Evolutionary conservation across 768 basidiomycete species (phyloP).

Genomic region (Rhizopogon rudus): DNA sequence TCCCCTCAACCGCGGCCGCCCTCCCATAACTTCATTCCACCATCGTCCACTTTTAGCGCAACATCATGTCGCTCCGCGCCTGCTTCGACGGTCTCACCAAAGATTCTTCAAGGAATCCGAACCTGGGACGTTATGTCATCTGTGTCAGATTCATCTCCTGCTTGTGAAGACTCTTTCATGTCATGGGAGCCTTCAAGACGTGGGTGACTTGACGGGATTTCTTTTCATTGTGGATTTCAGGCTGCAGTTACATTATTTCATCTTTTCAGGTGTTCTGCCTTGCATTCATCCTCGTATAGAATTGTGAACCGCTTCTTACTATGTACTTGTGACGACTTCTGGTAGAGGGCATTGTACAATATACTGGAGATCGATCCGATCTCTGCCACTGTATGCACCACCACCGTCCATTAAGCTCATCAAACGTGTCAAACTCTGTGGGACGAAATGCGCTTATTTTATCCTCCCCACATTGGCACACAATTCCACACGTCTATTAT

Average conservation of each 20-base stretch:
- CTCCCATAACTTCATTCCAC: neutral
- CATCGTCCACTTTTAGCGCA: neutral
- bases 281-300: neutral
- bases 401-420: neutral
- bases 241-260: neutral
- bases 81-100: conserved; percentile 15
- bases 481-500: neutral
- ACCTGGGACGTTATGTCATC: conserved; percentile 15
- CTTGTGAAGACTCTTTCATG: conserved; percentile 57
- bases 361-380: neutral
- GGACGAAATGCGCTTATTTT: neutral
- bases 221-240: neutral
- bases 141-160: conserved; percentile 24
- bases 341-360: neutral
- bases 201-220: conserved; percentile 8
- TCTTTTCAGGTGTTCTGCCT: neutral
- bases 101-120: conserved; percentile 11
- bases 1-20: conserved; percentile 11
- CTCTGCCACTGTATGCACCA: neutral
- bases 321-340: neutral
- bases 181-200: conserved; percentile 51
- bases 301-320: neutral
- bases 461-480: neutral
- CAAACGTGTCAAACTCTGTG: neutral
- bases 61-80: conserved; percentile 6